phyloP scores from a whole-genome alignment of 148 eudicot species.

The Bassia scoparia region DNA sequence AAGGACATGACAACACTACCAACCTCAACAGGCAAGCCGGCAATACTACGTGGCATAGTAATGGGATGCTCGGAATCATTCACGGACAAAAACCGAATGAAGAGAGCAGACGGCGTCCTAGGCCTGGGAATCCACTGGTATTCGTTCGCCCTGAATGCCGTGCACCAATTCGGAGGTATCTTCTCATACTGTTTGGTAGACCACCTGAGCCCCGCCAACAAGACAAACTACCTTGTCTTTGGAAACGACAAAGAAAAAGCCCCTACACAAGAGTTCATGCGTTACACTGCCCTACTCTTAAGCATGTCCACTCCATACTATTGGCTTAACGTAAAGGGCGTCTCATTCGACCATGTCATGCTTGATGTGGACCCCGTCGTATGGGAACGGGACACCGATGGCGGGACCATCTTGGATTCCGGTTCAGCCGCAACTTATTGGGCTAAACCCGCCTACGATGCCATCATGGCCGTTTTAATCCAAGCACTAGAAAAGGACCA shows the following conservation, averaged over 20 bases:
- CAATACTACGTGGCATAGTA: constrained; percentile 23
- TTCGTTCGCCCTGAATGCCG: constrained; percentile 35
- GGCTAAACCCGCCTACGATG: constrained; percentile 33
- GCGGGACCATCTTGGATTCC: constrained; percentile 29
- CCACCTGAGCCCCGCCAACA: constrained; percentile 37
- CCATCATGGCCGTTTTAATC: constrained; percentile 34
- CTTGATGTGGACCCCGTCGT: constrained; percentile 33
- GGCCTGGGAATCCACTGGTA: constrained; percentile 41
- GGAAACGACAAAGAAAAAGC: constrained; percentile 21
- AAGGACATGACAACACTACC: constrained; percentile 33
- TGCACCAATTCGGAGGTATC: constrained; percentile 34
- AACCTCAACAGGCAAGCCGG: constrained; percentile 26
- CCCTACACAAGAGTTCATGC: constrained; percentile 26
- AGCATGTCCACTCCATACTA: constrained; percentile 23
- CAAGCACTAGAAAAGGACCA: constrained; percentile 17
- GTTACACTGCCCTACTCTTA: constrained; percentile 30
- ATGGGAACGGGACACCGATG: constrained; percentile 35
- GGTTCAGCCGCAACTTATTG: constrained; percentile 33
- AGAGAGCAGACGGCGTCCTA: constrained; percentile 38
- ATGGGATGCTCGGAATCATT: constrained; percentile 40
- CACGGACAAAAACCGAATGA: constrained; percentile 21
- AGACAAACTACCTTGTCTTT: constrained; percentile 38
- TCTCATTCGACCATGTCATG: constrained; percentile 34
- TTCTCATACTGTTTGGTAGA: constrained; percentile 56
- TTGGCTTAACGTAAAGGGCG: constrained; percentile 36